Percentiles rank a stretch among this genome's conserved stretches.
Evolutionary conservation across 495 filamentous ascomycete species (phyloP).

Genomic region (Talaromyces thailandensis): DNA sequence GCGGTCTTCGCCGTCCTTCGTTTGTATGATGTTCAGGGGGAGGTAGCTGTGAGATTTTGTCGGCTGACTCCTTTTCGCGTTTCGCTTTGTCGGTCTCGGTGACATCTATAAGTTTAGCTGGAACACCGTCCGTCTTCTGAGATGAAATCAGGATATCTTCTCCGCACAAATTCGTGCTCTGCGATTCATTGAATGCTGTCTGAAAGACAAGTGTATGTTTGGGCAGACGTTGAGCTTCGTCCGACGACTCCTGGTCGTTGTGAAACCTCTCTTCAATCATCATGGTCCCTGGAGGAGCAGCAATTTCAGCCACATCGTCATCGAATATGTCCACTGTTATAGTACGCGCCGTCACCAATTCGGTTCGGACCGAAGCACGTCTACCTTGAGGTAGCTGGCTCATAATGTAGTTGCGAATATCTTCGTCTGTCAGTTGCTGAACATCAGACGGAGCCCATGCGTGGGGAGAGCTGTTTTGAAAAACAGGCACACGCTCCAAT

Average conservation of each 20-base stretch:
- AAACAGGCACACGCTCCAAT: conserved; percentile 25
- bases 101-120: neutral
- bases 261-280: conserved; percentile 50
- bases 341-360: conserved; percentile 54
- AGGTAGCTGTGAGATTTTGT: neutral
- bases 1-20: conserved; percentile 1
- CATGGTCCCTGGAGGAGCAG: conserved; percentile 57
- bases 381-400: conserved; percentile 34
- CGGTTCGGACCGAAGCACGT: conserved; percentile 55
- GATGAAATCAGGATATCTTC: neutral
- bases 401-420: conserved; percentile 36
- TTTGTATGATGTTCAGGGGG: neutral
- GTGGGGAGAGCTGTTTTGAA: neutral
- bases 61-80: neutral
- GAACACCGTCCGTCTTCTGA: neutral
- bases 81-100: neutral
- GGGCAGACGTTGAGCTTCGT: conserved; percentile 16
- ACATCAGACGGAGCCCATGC: conserved; percentile 14
- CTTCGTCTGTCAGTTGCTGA: conserved; percentile 33
- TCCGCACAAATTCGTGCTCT: conserved; percentile 25
- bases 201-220: conserved; percentile 37
- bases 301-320: conserved; percentile 46
- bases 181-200: conserved; percentile 34
- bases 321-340: conserved; percentile 67
- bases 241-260: conserved; percentile 19